Evolutionary conservation across 306 rosid genomes (phyloP).

Genomic region (Prinsepia uniflora): DNA sequence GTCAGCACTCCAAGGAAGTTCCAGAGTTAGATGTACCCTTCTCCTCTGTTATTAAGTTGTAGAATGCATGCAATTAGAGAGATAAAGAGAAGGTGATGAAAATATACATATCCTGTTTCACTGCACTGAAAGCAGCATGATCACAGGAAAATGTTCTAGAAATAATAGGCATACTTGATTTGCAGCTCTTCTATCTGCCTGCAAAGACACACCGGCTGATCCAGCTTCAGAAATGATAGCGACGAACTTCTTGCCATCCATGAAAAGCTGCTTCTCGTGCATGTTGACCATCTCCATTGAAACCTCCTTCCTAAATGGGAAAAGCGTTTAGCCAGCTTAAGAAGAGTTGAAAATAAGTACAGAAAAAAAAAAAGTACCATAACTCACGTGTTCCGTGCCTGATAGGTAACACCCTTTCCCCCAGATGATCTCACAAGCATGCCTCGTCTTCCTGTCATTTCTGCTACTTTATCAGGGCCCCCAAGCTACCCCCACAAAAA

Average conservation of each 20-base stretch:
- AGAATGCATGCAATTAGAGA: conserved; percentile 15
- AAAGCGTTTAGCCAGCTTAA: conserved; percentile 13
- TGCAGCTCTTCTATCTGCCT: conserved; percentile 88
- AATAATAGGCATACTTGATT: conserved; percentile 62
- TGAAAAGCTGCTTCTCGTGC: conserved; percentile 97
- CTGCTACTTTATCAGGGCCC: conserved; percentile 96
- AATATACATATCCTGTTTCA: conserved; percentile 16
- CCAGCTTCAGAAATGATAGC: conserved; percentile 99
- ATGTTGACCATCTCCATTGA: conserved; percentile 99
- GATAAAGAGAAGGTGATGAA: conserved; percentile 16
- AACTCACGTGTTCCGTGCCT: conserved; percentile 95
- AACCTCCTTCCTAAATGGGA: conserved; percentile 69
- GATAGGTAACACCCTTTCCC: conserved; percentile 97
- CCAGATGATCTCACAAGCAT: conserved; percentile 92
- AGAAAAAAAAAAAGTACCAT: conserved; percentile 7
- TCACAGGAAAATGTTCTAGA: conserved; percentile 10
- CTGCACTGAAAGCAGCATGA: conserved; percentile 6
- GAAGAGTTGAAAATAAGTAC: background rate
- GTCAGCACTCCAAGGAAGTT: conserved; percentile 99
- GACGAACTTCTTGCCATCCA: conserved; percentile 91
- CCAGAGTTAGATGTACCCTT: conserved; percentile 93
- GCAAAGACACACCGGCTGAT: conserved; percentile 97
- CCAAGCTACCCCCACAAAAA: conserved; percentile 67
- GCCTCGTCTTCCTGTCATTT: conserved; percentile 99
- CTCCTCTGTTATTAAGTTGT: conserved; percentile 60